Evolutionary conservation across 805 yeast genomes (phyloP).

Genomic region (Sungouiella thailandica): DNA sequence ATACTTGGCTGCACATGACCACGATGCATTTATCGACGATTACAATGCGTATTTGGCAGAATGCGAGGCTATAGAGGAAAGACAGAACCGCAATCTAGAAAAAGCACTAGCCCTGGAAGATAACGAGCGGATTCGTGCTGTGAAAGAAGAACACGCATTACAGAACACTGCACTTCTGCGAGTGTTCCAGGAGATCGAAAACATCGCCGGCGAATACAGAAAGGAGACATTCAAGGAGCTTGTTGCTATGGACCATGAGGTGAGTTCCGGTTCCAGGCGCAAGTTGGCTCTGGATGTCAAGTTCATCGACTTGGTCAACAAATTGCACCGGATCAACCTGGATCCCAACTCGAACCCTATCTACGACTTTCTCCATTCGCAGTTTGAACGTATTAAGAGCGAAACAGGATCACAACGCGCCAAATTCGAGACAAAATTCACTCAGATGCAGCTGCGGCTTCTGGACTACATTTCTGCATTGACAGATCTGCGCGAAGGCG

Average conservation of each 20-base stretch:
- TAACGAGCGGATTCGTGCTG: slow-evolving; percentile 6
- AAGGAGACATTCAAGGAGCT: slow-evolving; percentile 32
- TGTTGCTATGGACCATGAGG: slow-evolving; percentile 35
- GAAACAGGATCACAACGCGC: slow-evolving; percentile 33
- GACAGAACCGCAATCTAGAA: slow-evolving; percentile 8
- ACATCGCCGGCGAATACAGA: slow-evolving; percentile 30
- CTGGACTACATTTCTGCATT: slow-evolving; percentile 31
- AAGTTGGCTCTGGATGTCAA: slow-evolving; percentile 21
- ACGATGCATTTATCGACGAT: slow-evolving; percentile 32
- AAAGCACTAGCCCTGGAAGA: slow-evolving; percentile 5
- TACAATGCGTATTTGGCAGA: slow-evolving; percentile 28
- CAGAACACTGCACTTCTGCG: slow-evolving; percentile 26
- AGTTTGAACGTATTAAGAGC: slow-evolving; percentile 23
- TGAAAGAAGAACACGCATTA: slow-evolving; percentile 22
- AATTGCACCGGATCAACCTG: slow-evolving; percentile 30
- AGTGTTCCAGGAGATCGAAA: slow-evolving; percentile 29
- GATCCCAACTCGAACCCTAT: slow-evolving; percentile 24
- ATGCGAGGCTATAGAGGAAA: slow-evolving; percentile 14
- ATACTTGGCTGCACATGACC: slow-evolving; percentile 25
- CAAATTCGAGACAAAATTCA: slow-evolving; percentile 33
- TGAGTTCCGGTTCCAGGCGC: slow-evolving; percentile 4
- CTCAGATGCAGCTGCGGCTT: slow-evolving; percentile 33
- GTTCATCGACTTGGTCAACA: slow-evolving; percentile 36
- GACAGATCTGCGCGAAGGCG: slow-evolving; percentile 25
- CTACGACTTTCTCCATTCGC: slow-evolving; percentile 30